Percentiles rank a stretch among this genome's conserved stretches.
Conservation (phyloP, 768 basidiomycete species). For the Suillus tomentosus region DNA sequence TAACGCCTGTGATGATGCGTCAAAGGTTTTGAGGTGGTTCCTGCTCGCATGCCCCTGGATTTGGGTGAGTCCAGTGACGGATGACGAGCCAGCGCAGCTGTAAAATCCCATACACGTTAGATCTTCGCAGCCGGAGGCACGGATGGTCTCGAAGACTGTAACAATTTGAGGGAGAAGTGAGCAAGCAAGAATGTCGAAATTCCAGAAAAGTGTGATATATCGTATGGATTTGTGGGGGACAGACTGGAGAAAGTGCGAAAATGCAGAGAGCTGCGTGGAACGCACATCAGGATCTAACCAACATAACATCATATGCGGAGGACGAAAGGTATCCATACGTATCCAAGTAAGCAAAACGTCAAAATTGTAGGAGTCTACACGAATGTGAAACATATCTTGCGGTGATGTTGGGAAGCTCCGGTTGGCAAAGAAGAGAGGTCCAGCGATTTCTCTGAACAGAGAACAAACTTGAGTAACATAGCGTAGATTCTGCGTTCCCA, state of each 20-base stretch:
- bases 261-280: background rate
- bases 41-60: background rate
- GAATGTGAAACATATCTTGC: background rate
- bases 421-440: background rate
- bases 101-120: background rate
- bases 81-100: rapidly evolving
- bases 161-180: background rate
- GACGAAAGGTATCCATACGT: background rate
- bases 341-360: background rate
- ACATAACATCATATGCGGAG: background rate
- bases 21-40: background rate
- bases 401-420: background rate
- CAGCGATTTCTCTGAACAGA: background rate
- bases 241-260: background rate
- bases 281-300: background rate
- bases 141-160: background rate
- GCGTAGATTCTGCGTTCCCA: background rate
- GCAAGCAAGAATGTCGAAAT: background rate
- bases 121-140: background rate
- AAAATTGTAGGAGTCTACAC: background rate
- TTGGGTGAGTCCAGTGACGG: background rate
- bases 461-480: background rate
- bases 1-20: background rate
- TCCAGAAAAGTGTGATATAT: background rate
- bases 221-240: background rate